A percentile compares a stretch with the other conserved stretches of the same genome.
Evolutionary conservation across 345 rosid species (phyloP).

Genomic region (Sonneratia caseolaris): DNA sequence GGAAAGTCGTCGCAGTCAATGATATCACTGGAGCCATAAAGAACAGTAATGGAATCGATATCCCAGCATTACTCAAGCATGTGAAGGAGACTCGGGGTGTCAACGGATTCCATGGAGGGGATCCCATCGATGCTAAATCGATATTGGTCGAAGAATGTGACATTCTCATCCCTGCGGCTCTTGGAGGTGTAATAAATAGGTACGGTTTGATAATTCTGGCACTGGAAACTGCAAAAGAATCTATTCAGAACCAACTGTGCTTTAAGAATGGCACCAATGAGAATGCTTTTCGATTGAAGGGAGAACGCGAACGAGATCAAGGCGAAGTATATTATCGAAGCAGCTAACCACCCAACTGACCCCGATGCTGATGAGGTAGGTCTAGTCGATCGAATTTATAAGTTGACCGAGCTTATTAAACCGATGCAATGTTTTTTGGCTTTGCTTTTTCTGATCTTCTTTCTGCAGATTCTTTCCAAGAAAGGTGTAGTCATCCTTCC

Average conservation of each 20-base stretch:
- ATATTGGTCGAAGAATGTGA: constrained; percentile 79
- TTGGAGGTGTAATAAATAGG: constrained; percentile 94
- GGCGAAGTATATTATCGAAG: constrained; percentile 85
- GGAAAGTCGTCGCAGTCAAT: constrained; percentile 74
- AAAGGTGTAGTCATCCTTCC: constrained; percentile 90
- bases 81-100: constrained; percentile 54
- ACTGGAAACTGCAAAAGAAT: background rate
- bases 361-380: constrained; percentile 93
- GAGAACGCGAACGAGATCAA: constrained; percentile 78
- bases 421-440: too few relatives aligned
- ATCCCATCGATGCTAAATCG: constrained; percentile 42
- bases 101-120: constrained; percentile 67
- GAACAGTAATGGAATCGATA: constrained; percentile 65
- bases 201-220: constrained; percentile 8
- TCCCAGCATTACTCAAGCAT: constrained; percentile 49
- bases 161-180: constrained; percentile 82
- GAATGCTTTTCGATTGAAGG: constrained; percentile 25
- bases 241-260: too few relatives aligned
- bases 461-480: constrained; percentile 58
- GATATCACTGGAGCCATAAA: constrained; percentile 84
- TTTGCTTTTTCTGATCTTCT: background rate
- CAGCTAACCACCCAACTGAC: constrained; percentile 98
- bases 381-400: background rate
- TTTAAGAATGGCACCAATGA: too few relatives aligned
- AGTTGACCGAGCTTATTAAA: too few relatives aligned